Evolutionary conservation across 2,329 filamentous ascomycete species (phyloP), one percentile per base, ranked within the genome.

Genomic region (Calonectria hongkongensis): DNA sequence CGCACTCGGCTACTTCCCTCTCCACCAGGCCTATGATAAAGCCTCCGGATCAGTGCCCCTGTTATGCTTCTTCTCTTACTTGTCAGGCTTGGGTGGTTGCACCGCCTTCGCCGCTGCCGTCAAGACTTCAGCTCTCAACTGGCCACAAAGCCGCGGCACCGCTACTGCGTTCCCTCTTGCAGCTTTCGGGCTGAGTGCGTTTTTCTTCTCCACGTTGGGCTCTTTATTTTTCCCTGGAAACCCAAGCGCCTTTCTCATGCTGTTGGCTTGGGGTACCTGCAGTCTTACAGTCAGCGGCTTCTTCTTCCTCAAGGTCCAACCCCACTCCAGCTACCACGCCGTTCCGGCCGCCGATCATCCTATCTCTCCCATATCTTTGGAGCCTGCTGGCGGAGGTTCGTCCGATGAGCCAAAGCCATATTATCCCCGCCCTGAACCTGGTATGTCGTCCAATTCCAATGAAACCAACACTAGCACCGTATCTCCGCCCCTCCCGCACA

Each of bases 81-180:
- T 98, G 72, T 95, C 95, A 7, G 97, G 97, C 4, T 87, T 97
- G 30, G 97, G 97, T 74, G 95, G 96, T 73, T 98, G 95, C 85
- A 93, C 94, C 84, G 94, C 95, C n/a, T 98, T 98, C 83, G 91
- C 93, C 27, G 95, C 94, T 33, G 90, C 96, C 10, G 92, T 99
- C 81, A 99, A 99, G 82, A 87, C 87, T 82, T 96, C 94, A 63
- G 96, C 96, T 12, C 89, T 97, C 76, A 98, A 98, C 84, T 98
- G 96, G 92, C 96, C 96, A 15, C 91, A 93, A 71, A 94, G 98
- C 82, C 92, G 97, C 75, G 97, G 97, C 68, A 98, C 96, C 4
- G 97, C 97, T 7, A 98, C 97, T 7, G 96, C 96, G 1, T 97
- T 98, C 79, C 96, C 97, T 7, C 85, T 98, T 69, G 95, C 97